Evolutionary conservation across 768 basidiomycete genomes (phyloP), one percentile per base, ranked within the genome.

Genomic region (Amanita pseudoporphyria): DNA sequence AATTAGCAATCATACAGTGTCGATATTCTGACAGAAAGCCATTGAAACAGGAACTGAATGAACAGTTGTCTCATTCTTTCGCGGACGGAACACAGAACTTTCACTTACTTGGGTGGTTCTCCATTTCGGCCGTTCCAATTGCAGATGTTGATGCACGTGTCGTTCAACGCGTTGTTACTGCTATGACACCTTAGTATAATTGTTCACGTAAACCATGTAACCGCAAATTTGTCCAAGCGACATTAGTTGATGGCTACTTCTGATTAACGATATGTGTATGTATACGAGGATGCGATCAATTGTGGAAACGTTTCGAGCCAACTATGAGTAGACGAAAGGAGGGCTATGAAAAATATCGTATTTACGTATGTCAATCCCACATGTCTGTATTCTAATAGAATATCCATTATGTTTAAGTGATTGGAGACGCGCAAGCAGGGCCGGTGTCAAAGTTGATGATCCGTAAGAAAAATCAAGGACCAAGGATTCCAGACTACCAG

Each of bases 1-100:
- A 18, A 36, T 14, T 10, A 36, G 35, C 5, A 36, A 18, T n/a
- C 12, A 36, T 36, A 28, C 3, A 28, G 7, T 28, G 4, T 28
- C 26, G 26, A 28, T 7, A 28, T 28, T 28, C 26, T 28, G 26
- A 28, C 26, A 7, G 26, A 28, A 40, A 43, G 24, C 21, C 45
- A 45, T 45, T 45, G 13, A 45, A 30, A 45, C 45, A 45, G 45
- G 45, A 45, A 45, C 45, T 32, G 31, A 45, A 45, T 16, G 21
- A 18, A 44, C 26, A 44, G 12, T 18, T 5, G 21, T 45, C 32
- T 45, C 45, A 45, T 45, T 30, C 33, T 45, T 33, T 28, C 7
- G 26, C 26, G 26, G 26, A 28, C 3, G 26, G 7, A 28, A 28
- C 26, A 28, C 26, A 28, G 3, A 28, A 28, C 26, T 3, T 7